Base-by-base conservation (phyloP, 345 rosid species). In the Streptanthus diversifolius region DNA sequence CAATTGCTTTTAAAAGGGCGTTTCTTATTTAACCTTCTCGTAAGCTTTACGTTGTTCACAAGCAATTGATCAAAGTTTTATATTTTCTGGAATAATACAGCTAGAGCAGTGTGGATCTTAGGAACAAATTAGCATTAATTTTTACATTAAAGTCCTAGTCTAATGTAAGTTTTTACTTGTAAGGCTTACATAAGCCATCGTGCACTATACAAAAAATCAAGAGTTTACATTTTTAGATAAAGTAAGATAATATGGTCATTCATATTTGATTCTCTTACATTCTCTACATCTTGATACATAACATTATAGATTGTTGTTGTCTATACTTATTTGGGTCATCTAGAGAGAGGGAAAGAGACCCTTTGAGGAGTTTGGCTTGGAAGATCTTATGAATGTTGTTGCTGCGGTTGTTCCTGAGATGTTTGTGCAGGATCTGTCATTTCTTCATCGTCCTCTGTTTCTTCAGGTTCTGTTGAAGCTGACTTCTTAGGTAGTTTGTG, bases 401-500 rank as follows among this genome's bases (percentile, higher is more conserved):
- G 84, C 55, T 76, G 81, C 39, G 68, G 83, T n/a, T 80, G 88
- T 71, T 86, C 87, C 43, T 79, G 89, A 0, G 83, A 81, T 14
- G 87, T 72, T 21, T 77, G 43, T 58, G 70, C 79, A 24, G 85
- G 87, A 63, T 91, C 93, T 1, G 65, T 79, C 43, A 66, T 80
- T 69, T 85, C 92, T 68, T 88, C 93, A 22, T 91, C 93, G 21
- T 90, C 98, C 63, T 91, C 97, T 4, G 76, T 84, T 72, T 89
- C 96, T 83, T 91, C 97, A 13, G 81, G 68, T 47, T 84, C 86
- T 39, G 81, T 83, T 8, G 86, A 71, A 12, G 83, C 49, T 25
- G 82, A 85, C 81, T 82, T 90, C 78, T 63, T 85, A 1, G 90
- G 79, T 91, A 90, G 57, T 90, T 91, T 0, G 98, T 90, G 68